Evolutionary conservation across 2,329 filamentous ascomycete genomes (phyloP), one percentile per base, ranked within the genome.

Genomic region (Alternaria sp.): DNA sequence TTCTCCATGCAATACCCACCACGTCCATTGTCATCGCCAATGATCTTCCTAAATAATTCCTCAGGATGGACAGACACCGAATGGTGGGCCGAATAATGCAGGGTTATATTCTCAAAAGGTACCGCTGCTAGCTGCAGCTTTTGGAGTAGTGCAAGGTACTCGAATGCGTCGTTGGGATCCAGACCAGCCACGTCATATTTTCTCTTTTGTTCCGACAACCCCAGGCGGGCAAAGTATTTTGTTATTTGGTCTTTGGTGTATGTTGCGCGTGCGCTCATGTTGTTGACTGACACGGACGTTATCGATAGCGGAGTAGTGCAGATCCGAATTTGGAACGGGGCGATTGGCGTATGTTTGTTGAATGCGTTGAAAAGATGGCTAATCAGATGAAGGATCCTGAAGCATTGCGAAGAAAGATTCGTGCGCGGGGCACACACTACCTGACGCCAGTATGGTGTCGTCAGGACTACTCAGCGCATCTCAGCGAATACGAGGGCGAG

Each of bases 1-100:
- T 83, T 86, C 72, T 88, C 86, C 85, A 88, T 87, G 69, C 86
- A 88, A 61, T 88, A 87, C 1, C 87, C 87, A 26, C 87, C 86
- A 32, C 85, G 73, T 5, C 80, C 79, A 47, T 76, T 77, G 39
- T 82, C 74, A 46, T 78, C 78, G 1, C 84, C 81, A 34, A 88
- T 79, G 47, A 88, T 79, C 69, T 88, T 88, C 42, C 81, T 76
- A 70, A 81, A 88, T 7, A 88, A 71, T 4, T 76, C 74, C 22
- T 83, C 73, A 1, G 83, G 79, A 51, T 87, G 79, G 39, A 87
- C 74, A 2, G 81, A 81, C 26, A 88, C 80, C 4, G 70, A 67
- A 34, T 69, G 75, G 51, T 78, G 74, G 22, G 63, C 60, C 12
- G 77, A 78, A 51, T 80, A 80, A 68, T 88, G 87, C 42, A 88